A percentile compares a stretch with the other conserved stretches of the same genome.
These are phyloP conservation scores for Amoebophrya sp. DNA, from an alignment of 169 alveolate species.

Conservation along the genomic window DNA sequence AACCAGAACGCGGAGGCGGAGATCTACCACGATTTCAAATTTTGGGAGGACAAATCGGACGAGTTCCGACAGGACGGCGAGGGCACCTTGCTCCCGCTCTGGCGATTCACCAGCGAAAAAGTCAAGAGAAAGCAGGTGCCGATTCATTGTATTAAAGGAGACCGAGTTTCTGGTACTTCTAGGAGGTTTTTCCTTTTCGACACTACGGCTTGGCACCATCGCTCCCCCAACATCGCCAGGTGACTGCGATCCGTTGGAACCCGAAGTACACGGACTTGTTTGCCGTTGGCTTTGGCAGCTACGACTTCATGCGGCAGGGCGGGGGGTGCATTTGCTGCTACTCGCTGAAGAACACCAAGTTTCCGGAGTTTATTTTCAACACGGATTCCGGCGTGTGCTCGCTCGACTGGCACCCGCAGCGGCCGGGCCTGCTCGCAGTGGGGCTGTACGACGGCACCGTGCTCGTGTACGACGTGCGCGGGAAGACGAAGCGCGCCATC, in stretches of 20 bases:
- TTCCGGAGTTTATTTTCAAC: constrained; percentile 63
- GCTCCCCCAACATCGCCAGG: too few species aligned
- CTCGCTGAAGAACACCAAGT: constrained; percentile 72
- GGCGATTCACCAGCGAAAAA: constrained; percentile 70
- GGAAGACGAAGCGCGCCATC: constrained; percentile 65
- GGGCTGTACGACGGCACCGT: constrained; percentile 91
- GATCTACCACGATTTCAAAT: constrained; percentile 56
- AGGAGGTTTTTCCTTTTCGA: too few species aligned
- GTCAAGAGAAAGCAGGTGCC: constrained; percentile 53
- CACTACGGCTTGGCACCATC: too few species aligned
- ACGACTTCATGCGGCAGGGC: constrained; percentile 67
- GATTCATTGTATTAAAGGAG: constrained; percentile 29
- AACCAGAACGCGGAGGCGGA: constrained; percentile 63
- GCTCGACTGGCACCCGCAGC: constrained; percentile 77
- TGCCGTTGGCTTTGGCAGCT: constrained; percentile 84
- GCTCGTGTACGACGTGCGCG: constrained; percentile 73
- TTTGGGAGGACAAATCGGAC: constrained; percentile 48
- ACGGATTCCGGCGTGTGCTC: constrained; percentile 64
- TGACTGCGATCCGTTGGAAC: constrained; percentile 74
- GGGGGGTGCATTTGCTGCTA: constrained; percentile 77
- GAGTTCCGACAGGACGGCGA: constrained; percentile 38
- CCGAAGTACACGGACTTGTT: constrained; percentile 79
- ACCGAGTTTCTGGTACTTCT: too few species aligned
- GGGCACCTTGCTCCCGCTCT: constrained; percentile 62
- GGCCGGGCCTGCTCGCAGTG: constrained; percentile 77